Conservation (phyloP, 2,329 filamentous ascomycete species). For the Sarocladiaceae sp. region DNA sequence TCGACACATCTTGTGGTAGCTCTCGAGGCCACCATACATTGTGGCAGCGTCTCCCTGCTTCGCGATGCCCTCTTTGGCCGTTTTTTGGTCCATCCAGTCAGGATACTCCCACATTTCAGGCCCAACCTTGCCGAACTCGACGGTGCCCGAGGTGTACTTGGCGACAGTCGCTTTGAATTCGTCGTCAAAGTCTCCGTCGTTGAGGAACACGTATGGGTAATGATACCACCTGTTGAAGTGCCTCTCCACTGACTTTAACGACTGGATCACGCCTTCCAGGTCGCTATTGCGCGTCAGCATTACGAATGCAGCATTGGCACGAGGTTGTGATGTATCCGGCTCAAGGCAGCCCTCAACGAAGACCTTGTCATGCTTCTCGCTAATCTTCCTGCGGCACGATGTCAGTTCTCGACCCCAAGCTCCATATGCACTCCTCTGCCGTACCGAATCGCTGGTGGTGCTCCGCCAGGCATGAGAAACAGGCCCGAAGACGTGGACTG, state of each 20-base stretch:
- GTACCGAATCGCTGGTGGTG: conserved; percentile 84
- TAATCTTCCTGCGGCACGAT: conserved; percentile 72
- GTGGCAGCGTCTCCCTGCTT: conserved; percentile 96
- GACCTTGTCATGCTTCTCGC: conserved; percentile 93
- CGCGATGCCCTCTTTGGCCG: conserved; percentile 90
- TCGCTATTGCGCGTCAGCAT: conserved; percentile 95
- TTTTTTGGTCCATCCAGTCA: conserved; percentile 90
- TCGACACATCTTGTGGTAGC: conserved; percentile 98
- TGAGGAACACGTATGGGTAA: conserved; percentile 97
- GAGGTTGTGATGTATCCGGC: conserved; percentile 68
- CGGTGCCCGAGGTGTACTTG: conserved; percentile 81
- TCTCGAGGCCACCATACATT: conserved; percentile 99
- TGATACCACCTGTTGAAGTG: conserved; percentile 99
- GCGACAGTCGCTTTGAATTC: conserved; percentile 82
- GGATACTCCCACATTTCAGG: conserved; percentile 92
- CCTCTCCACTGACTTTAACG: conserved; percentile 93
- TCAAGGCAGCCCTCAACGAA: conserved; percentile 87
- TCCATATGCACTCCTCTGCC: conserved; percentile 16
- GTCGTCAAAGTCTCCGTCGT: conserved; percentile 94
- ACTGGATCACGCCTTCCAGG: conserved; percentile 90
- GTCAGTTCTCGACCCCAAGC: not conserved
- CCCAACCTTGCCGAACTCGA: conserved; percentile 93
- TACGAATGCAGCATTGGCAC: conserved; percentile 92
- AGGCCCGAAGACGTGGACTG: conserved; percentile 78
- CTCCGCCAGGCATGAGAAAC: conserved; percentile 80